Conservation (phyloP, 2,329 filamentous ascomycete genomes). For the Penicillium sp. region DNA sequence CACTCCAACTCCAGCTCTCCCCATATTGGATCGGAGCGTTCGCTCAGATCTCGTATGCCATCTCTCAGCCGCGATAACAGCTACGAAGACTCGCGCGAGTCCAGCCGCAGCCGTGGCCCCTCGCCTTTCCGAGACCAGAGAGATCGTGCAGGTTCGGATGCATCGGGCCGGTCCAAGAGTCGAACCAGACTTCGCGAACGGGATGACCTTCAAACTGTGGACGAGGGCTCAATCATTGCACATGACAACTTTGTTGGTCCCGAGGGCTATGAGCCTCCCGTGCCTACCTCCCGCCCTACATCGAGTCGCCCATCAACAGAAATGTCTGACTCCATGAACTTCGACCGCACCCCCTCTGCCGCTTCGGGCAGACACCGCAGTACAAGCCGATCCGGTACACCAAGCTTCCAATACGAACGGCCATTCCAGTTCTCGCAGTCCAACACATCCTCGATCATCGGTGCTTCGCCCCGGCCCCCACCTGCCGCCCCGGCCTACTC, state of each 20-base stretch:
- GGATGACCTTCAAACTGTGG: conserved; percentile 55
- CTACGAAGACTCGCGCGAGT: conserved; percentile 38
- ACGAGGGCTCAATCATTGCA: conserved; percentile 43
- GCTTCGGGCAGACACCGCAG: conserved; percentile 42
- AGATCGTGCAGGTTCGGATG: conserved; percentile 57
- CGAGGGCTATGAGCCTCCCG: conserved; percentile 28
- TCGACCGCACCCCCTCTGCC: conserved; percentile 42
- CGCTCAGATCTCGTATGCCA: conserved; percentile 30
- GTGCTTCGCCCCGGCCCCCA: conserved; percentile 45
- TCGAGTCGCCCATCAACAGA: conserved; percentile 43
- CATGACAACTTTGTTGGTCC: conserved; percentile 29
- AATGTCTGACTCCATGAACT: conserved; percentile 25
- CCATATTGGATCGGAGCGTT: conserved; percentile 33
- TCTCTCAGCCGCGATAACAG: conserved; percentile 32
- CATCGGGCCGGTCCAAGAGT: conserved; percentile 56
- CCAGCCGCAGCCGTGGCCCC: conserved; percentile 35
- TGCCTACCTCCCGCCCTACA: conserved; percentile 30
- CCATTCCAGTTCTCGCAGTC: conserved; percentile 31
- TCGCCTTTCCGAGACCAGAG: conserved; percentile 45
- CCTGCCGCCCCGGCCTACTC: conserved; percentile 50
- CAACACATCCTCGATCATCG: conserved; percentile 37
- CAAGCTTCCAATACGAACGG: conserved; percentile 37
- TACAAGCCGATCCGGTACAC: conserved; percentile 38
- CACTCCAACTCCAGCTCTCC: conserved; percentile 43
- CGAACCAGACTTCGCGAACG: conserved; percentile 53